Percentiles rank a stretch among this genome's conserved stretches.
Conservation (phyloP, 1,139 yeast genomes). For the Arxiozyma heterogenica region DNA sequence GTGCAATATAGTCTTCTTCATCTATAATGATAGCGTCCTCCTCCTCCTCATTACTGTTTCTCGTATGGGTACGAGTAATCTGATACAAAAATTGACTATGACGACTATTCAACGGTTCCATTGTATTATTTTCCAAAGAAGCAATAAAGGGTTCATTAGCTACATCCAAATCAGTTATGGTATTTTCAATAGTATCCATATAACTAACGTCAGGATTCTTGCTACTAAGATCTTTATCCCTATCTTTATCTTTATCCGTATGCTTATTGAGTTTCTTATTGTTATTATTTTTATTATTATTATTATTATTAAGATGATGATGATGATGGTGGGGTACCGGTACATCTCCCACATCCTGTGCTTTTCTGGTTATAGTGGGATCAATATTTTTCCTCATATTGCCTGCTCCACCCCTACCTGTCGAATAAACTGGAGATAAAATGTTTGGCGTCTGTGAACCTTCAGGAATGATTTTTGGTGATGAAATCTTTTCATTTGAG, state of each 20-base stretch:
- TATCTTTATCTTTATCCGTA: not conserved
- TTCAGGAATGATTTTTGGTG: conserved; percentile 46
- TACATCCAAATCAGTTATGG: conserved; percentile 3
- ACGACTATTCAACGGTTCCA: not conserved
- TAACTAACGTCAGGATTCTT: conserved; percentile 1
- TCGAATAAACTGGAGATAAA: conserved; percentile 49
- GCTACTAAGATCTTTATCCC: not conserved
- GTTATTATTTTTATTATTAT: conserved; percentile 6
- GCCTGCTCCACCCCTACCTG: conserved; percentile 80
- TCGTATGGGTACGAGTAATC: not conserved
- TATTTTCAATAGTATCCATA: conserved; percentile 2
- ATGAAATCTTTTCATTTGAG: conserved; percentile 38
- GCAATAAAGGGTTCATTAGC: not conserved
- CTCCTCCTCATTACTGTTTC: conserved; percentile 1
- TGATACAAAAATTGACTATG: not conserved
- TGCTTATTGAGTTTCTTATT: not conserved
- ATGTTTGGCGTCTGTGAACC: conserved; percentile 60
- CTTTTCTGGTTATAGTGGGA: conserved; percentile 50
- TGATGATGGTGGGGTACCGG: conserved; percentile 21
- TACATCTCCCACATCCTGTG: conserved; percentile 55
- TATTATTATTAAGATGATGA: conserved; percentile 23
- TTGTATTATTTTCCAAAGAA: not conserved
- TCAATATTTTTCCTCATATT: conserved; percentile 63
- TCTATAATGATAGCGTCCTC: conserved; percentile 1
- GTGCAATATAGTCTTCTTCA: conserved; percentile 9